Conservation (phyloP, 129 eudicot genomes). For the Centella asiatica region DNA sequence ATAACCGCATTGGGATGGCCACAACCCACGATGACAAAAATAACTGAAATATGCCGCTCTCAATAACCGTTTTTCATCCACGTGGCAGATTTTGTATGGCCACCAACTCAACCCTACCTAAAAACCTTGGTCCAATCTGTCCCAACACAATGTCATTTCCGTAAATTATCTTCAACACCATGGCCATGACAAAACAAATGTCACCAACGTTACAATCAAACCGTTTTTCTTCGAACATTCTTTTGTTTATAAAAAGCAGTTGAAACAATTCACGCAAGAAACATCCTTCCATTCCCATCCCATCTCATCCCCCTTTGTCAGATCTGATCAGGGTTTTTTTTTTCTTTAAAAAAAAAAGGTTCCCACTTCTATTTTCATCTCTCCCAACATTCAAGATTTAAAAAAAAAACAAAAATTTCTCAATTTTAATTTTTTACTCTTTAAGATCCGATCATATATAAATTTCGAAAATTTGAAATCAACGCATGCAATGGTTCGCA, state of each 20-base stretch:
- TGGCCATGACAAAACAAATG: not conserved
- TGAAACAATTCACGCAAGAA: not conserved
- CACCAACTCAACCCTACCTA: not conserved
- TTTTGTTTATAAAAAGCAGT: not conserved
- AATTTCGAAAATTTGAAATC: too few relatives aligned
- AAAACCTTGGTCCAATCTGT: not conserved
- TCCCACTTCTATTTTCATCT: constrained; percentile 7
- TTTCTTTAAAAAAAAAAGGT: too few relatives aligned
- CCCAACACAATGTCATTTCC: not conserved
- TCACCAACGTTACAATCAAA: not conserved
- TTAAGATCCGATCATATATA: too few relatives aligned
- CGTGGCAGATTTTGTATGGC: not conserved
- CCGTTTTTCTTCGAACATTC: not conserved
- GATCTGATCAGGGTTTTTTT: not conserved
- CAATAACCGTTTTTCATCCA: not conserved
- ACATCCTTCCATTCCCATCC: too few relatives aligned
- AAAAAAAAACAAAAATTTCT: constrained; percentile 1
- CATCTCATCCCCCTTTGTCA: too few relatives aligned
- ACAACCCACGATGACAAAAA: too few relatives aligned
- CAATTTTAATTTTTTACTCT: too few relatives aligned
- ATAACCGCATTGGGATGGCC: too few relatives aligned
- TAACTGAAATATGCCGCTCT: too few relatives aligned
- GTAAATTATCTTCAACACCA: not conserved
- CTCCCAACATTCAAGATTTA: not conserved
- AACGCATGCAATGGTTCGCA: constrained; percentile 37